Evolutionary conservation across 148 eudicot species (phyloP), one percentile per base, ranked within the genome.

Genomic region (Arctostaphylos glauca): DNA sequence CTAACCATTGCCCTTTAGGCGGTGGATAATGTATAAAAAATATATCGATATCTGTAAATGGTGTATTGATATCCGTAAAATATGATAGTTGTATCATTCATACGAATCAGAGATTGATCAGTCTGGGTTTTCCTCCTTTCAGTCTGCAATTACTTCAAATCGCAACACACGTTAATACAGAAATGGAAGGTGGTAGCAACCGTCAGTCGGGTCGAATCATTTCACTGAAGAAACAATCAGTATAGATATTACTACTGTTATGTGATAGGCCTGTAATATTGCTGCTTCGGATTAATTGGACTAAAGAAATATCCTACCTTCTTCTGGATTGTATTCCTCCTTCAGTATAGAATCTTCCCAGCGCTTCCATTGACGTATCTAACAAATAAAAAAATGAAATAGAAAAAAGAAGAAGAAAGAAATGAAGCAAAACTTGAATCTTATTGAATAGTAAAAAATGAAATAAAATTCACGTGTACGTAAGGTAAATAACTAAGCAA

Each of bases 351-450:
- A 62, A 25, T 88, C 88, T 81, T 93, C 96, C 94, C 94, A 93
- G 3, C n/a, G 73, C 87, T 85, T 88, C 96, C 96, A 93, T 81
- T 87, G 90, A 3, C 85, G 91, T 86, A 91, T 92, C 95, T 92
- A 74, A 74, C 78, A 75, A 53, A 4, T 13, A 58, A 23, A 25
- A 53, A n/a, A 9, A 79, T 0, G 53, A 38, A 21, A 18, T 55
- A 19, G 41, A 67, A 60, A 41, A n/a, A 48, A 7, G 77, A 71
- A 19, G 41, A 67, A 60, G 48, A n/a, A 48, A 7, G 77, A 71
- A 81, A 41, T 19, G 25, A 77, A 50, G 15, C 21, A 52, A 76
- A 5, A 13, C 0, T 2, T 12, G 6, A 62, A n/a, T 19, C 16
- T 7, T 44, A 9, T 44, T 4, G 14, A 18, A 15, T 18, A 46